A percentile compares a stretch with the other conserved stretches of the same genome.
These are phyloP conservation scores for Kluyveromyces starmeri DNA, from an alignment of 805 yeast genomes.

Conservation along the genomic window DNA sequence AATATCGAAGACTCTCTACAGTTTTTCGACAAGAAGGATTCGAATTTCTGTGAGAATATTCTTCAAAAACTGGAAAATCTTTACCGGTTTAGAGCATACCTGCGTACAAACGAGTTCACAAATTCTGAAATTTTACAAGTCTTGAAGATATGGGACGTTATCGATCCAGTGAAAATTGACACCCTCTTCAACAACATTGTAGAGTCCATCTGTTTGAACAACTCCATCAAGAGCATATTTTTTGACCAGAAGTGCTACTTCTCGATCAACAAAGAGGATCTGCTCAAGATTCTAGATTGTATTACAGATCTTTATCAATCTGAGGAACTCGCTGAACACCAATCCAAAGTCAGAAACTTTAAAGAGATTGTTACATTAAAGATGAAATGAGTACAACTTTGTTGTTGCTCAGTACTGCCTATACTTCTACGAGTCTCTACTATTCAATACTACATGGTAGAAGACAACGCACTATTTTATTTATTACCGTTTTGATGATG, in stretches of 20 bases:
- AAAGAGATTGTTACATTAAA: conserved; percentile 3
- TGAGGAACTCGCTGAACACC: conserved; percentile 12
- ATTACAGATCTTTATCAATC: conserved; percentile 10
- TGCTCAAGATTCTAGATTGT: conserved; percentile 9
- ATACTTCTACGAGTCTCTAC: no score
- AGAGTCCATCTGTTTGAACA: conserved; percentile 23
- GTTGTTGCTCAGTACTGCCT: no score
- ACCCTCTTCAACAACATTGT: conserved; percentile 25
- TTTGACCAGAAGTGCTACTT: conserved; percentile 15
- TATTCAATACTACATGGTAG: no score
- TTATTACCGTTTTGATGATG: no score
- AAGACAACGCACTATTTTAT: no score
- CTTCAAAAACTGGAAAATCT: conserved; percentile 17
- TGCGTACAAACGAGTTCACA: conserved; percentile 16
- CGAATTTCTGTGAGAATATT: conserved; percentile 5
- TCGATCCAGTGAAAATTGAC: conserved; percentile 15
- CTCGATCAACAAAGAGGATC: conserved; percentile 11
- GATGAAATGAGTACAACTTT: background rate
- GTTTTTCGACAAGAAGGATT: conserved; percentile 10
- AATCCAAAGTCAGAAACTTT: conserved; percentile 14
- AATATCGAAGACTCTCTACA: conserved; percentile 18
- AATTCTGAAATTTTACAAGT: conserved; percentile 15
- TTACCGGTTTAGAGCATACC: conserved; percentile 21
- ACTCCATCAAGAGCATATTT: conserved; percentile 12
- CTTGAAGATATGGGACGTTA: conserved; percentile 17